Base-by-base conservation (phyloP, 163 green algal species). In the Chloroidium sp. region DNA sequence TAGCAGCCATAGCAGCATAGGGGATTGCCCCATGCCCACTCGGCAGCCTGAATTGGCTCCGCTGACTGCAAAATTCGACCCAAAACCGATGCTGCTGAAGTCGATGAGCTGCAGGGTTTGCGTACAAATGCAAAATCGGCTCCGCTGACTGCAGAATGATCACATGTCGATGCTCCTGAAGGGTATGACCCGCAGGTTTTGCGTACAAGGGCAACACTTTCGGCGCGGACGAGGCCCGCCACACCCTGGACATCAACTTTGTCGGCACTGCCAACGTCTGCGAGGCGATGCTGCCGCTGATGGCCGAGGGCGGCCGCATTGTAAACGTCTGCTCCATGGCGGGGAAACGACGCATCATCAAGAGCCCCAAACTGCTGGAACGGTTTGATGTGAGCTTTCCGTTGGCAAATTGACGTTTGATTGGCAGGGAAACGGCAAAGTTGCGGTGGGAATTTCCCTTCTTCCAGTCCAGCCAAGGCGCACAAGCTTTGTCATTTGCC, bases 201-300 rank as follows among this genome's bases (percentile, higher is more conserved):
- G 91, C 91, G 0, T 93, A 88, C 87, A 93, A 95, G 80, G 89
- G 90, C 69, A 87, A 90, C 84, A 80, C 57, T 0, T 95, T 93
- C 81, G 91, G 91, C 1, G 82, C 87, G 2, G 85, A 92, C 1
- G 91, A 95, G 79, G 87, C 87, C 0, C 13, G 78, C 0, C 62
- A 75, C 1, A 94, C 90, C 0, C 74, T 95, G 8, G 81, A 76
- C 13, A 84, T 82, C 58, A 95, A 95, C 85, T 92, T 88, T 69
- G 61, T 76, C 4, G 91, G 91, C 78, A 94, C 90, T 0, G 76
- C 62, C 1, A 79, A 64, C 0, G 79, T 89, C 1, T 88, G 77
- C 62, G 84, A 92, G 75, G 85, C 87, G 76, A 77, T 95, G 69
- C 8, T 84, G 81, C 88, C 84, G 1, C 81, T 92, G 72, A 58